Evolutionary conservation across 164 flowering plant species (phyloP).

Genomic region (Paratinospora sagittata): DNA sequence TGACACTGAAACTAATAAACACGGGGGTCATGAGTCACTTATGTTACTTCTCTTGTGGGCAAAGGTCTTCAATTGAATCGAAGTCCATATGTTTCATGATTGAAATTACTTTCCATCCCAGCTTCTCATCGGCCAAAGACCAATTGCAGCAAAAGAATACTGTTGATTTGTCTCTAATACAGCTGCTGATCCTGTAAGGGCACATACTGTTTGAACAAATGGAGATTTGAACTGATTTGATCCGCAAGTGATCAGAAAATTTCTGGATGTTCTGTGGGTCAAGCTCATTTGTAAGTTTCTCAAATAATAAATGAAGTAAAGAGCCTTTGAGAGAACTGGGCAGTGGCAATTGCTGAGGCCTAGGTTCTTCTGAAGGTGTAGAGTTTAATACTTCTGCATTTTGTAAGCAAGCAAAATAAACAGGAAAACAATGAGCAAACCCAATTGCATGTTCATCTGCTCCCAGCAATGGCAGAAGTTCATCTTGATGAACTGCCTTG

Average conservation of each 20-base stretch:
- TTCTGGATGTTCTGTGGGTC: constrained; percentile 30
- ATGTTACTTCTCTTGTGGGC: background rate
- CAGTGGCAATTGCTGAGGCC: background rate
- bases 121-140: constrained; percentile 51
- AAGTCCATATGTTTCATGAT: constrained; percentile 30
- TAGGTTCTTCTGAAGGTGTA: background rate
- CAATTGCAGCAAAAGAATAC: constrained; percentile 61
- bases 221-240: constrained; percentile 39
- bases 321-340: constrained; percentile 7
- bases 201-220: constrained; percentile 43
- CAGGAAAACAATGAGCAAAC: constrained; percentile 55
- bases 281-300: constrained; percentile 35
- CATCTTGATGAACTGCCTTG: constrained; percentile 56
- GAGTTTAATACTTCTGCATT: constrained; percentile 1
- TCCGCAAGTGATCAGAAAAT: constrained; percentile 37
- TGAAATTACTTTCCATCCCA: constrained; percentile 58
- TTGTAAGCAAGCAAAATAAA: constrained; percentile 18
- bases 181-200: constrained; percentile 30
- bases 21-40: background rate
- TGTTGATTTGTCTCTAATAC: constrained; percentile 1
- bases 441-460: constrained; percentile 37
- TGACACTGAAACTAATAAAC: too few species aligned
- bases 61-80: background rate
- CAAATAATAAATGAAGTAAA: constrained; percentile 31
- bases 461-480: constrained; percentile 41